A percentile compares a stretch with the other conserved stretches of the same genome.
Evolutionary conservation across 83 land plant genomes (phyloP).

Genomic region (Isoetes engelmannii): DNA sequence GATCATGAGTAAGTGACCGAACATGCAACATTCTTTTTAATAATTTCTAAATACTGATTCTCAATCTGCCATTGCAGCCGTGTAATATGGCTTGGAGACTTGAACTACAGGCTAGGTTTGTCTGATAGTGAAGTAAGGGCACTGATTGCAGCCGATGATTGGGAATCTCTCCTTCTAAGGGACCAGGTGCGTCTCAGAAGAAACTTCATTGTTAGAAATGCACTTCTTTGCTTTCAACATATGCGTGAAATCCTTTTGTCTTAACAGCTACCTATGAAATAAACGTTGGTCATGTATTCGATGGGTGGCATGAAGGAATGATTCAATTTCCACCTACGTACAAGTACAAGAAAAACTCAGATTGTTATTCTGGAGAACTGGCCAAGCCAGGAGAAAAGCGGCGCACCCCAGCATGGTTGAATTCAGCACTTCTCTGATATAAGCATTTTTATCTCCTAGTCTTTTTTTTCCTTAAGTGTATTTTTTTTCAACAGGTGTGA

Average conservation of each 20-base stretch:
- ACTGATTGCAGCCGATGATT: constrained; percentile 63
- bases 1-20: constrained; percentile 72
- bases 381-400: constrained; percentile 47
- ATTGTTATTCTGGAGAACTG: constrained; percentile 44
- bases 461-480: background rate
- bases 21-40: background rate
- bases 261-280: constrained; percentile 72
- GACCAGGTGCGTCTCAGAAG: constrained; percentile 54
- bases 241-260: background rate
- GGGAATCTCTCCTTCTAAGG: constrained; percentile 65
- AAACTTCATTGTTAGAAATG: background rate
- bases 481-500: constrained; percentile 50
- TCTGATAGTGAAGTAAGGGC: constrained; percentile 58
- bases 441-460: too few relatives aligned
- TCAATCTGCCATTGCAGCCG: constrained; percentile 47
- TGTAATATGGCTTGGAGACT: constrained; percentile 91
- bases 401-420: constrained; percentile 70
- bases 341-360: constrained; percentile 63
- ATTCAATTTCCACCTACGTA: constrained; percentile 86
- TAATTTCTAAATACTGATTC: background rate
- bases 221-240: background rate
- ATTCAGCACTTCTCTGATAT: too few relatives aligned
- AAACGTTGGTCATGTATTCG: constrained; percentile 64
- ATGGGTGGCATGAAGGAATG: constrained; percentile 84
- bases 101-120: constrained; percentile 82